Conservation (phyloP, 129 eudicot genomes). For the Glebionis coronaria region DNA sequence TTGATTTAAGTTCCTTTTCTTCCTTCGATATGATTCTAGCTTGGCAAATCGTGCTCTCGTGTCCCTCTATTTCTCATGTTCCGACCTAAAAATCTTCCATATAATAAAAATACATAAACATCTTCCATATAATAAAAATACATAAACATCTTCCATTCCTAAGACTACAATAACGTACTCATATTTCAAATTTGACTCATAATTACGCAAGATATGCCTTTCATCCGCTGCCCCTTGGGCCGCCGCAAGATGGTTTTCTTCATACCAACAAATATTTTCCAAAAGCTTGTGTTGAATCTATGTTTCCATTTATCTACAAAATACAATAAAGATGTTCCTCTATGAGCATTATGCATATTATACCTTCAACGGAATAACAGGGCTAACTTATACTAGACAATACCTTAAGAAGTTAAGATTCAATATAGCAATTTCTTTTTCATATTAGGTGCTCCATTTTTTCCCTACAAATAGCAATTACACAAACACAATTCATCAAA, state of each 20-base stretch:
- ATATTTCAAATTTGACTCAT: constrained; percentile 84
- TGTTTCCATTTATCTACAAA: too few relatives aligned
- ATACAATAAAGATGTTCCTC: too few relatives aligned
- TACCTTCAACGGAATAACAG: too few relatives aligned
- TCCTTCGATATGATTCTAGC: constrained; percentile 57
- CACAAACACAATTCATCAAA: too few relatives aligned
- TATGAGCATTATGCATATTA: too few relatives aligned
- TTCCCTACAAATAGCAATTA: too few relatives aligned
- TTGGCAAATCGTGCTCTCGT: constrained; percentile 79
- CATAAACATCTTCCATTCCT: not conserved
- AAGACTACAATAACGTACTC: constrained; percentile 53
- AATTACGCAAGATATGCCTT: constrained; percentile 71
- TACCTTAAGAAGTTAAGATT: too few relatives aligned
- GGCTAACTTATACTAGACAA: too few relatives aligned
- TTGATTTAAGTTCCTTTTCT: constrained; percentile 57
- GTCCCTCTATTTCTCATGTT: constrained; percentile 89
- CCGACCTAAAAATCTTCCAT: too few relatives aligned
- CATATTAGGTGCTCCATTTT: too few relatives aligned
- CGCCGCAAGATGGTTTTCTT: constrained; percentile 85
- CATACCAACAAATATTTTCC: constrained; percentile 85
- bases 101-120: too few relatives aligned
- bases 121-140: not conserved
- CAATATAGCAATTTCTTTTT: too few relatives aligned
- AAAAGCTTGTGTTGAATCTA: constrained; percentile 60
- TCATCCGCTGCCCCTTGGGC: constrained; percentile 74